Base-by-base conservation (phyloP, 192 early-diverging fungal species). In the Funneliformis geosporum region DNA sequence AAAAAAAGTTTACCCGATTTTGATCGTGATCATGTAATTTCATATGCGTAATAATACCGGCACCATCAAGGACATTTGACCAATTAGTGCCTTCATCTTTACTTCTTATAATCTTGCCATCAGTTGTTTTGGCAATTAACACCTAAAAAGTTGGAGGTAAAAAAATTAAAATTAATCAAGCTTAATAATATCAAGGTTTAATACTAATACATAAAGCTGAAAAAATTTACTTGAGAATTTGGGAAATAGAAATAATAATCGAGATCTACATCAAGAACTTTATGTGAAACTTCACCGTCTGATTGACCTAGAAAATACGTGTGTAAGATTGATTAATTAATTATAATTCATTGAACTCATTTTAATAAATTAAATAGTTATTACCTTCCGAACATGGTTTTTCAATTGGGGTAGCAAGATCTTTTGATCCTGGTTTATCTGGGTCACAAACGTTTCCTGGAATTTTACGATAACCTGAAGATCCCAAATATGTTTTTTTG, bases 61-160 rank as follows among this genome's bases (percentile, higher is more conserved):
- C 83, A 21, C 87, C 84, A 50, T 86, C 75, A 47, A 91, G 80
- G 6, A 90, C 81, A 21, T 83, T 75, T 10, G 79, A 83, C 96
- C 96, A 99, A 7, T 84, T 90, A 16, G 85, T 83, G 4, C 96
- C 97, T 75, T 94, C 92, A 79, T 96, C 90, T 10, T 82, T 84
- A 46, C 92, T 91, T 40, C 89, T 89, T 84, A 86, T 95, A 43
- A 96, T 68, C 62, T 90, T 85, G 33, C 90, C 91, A 62, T 81
- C 83, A 1, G 76, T 65, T 33, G 91, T 90, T 71, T 89, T 85
- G 50, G 94, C 47, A 70, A 99, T 73, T 12, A 93, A 55, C 16
- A 1, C 7, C 50, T 55, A 1, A 0, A 55, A 55, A 55, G 33
- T 33, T 33, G 33, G 33, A 33, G 33, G 2, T 21, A 55, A 55